Percentiles rank a stretch among this genome's conserved stretches.
phyloP scores from a whole-genome alignment of 345 rosid species.

The Eucalyptus erythrocorys region DNA sequence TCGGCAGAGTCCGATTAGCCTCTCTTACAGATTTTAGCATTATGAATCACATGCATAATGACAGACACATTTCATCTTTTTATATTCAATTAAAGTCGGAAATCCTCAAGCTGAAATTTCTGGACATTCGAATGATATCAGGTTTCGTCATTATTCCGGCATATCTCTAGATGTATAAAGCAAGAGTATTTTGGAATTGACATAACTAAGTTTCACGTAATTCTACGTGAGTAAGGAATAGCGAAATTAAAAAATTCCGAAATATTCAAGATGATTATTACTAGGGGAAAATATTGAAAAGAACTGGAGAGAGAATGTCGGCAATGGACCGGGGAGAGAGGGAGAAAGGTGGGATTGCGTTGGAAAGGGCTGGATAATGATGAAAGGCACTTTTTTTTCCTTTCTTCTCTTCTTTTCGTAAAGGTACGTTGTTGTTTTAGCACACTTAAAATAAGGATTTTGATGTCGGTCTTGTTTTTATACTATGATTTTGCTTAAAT shows the following conservation, averaged over 20 bases:
- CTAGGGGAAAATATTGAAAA: neutral
- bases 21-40: neutral
- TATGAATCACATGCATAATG: neutral
- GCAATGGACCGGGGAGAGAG: neutral
- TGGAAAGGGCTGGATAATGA: neutral
- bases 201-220: neutral
- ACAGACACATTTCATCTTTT: neutral
- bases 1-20: neutral
- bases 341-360: neutral
- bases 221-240: neutral
- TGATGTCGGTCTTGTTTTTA: neutral
- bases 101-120: neutral
- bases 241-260: neutral
- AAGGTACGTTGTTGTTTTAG: neutral
- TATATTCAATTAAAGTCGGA: neutral
- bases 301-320: neutral
- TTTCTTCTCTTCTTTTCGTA: neutral
- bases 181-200: neutral
- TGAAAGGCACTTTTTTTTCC: neutral
- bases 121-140: too few relatives aligned
- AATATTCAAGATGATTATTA: neutral
- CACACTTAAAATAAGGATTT: neutral
- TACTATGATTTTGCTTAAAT: neutral
- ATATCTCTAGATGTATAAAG: neutral
- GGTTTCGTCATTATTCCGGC: neutral